A percentile compares a stretch with the other conserved stretches of the same genome.
Conservation (phyloP, 495 filamentous ascomycete species). For the Penicillium tannophilum region DNA sequence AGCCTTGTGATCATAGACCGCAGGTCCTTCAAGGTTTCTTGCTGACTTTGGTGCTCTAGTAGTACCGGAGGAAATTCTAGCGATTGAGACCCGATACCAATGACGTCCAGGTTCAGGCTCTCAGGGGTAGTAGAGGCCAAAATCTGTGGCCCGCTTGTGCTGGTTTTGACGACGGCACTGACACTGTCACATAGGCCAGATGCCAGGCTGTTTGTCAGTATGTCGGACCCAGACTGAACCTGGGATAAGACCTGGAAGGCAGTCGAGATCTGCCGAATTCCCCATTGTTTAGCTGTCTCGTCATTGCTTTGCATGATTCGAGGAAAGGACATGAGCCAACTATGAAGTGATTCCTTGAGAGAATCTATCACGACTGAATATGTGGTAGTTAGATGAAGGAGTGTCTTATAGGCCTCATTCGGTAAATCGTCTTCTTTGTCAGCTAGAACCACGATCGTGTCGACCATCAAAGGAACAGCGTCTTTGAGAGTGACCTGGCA, state of each 20-base stretch:
- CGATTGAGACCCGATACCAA: constrained; percentile 23
- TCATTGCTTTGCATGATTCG: constrained; percentile 84
- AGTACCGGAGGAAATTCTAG: constrained; percentile 49
- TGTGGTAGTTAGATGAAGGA: constrained; percentile 64
- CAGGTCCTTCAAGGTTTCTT: constrained; percentile 56
- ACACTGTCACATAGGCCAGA: constrained; percentile 52
- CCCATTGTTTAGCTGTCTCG: constrained; percentile 70
- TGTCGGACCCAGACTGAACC: constrained; percentile 65
- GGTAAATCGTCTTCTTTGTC: constrained; percentile 45
- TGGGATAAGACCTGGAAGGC: constrained; percentile 69
- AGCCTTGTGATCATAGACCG: constrained; percentile 45
- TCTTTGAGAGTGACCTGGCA: constrained; percentile 74
- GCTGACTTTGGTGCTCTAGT: constrained; percentile 67
- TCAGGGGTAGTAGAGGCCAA: constrained; percentile 19
- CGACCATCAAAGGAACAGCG: constrained; percentile 69
- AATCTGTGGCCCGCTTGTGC: constrained; percentile 30
- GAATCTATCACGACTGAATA: constrained; percentile 65
- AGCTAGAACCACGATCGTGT: constrained; percentile 78
- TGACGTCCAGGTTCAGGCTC: constrained; percentile 28
- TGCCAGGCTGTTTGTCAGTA: constrained; percentile 69
- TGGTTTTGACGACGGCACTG: constrained; percentile 37
- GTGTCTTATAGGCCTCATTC: constrained; percentile 40
- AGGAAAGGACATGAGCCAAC: constrained; percentile 79
- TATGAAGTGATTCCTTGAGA: constrained; percentile 72
- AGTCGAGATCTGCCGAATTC: constrained; percentile 71